Evolutionary conservation across 192 early-diverging fungal species (phyloP).

Genomic region (Podila epigama): DNA sequence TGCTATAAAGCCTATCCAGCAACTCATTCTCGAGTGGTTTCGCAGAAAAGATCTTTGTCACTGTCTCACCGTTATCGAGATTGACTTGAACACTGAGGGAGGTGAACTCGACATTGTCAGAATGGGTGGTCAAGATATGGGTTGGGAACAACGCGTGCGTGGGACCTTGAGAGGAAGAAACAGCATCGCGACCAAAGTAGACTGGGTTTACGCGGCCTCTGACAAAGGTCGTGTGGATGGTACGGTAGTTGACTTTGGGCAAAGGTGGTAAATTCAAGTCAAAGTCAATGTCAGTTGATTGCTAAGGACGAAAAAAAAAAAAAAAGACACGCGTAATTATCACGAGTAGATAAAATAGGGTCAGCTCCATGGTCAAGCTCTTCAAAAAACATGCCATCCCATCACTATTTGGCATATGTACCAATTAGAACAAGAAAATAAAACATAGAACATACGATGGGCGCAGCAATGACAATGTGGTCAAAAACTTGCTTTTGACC

Average conservation of each 20-base stretch:
- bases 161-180: too few species aligned
- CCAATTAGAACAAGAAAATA: background rate
- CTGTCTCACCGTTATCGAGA: conserved; percentile 51
- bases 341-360: too few species aligned
- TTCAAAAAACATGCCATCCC: too few species aligned
- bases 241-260: conserved; percentile 52
- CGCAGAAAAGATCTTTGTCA: conserved; percentile 68
- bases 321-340: too few species aligned
- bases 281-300: conserved; percentile 49
- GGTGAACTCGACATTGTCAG: conserved; percentile 51
- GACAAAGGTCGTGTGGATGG: conserved; percentile 68
- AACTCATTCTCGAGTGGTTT: conserved; percentile 45
- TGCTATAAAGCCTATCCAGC: conserved; percentile 54
- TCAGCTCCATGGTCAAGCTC: too few species aligned
- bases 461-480: conserved; percentile 67
- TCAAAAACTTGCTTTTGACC: conserved; percentile 60
- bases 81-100: conserved; percentile 50
- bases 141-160: conserved; percentile 42
- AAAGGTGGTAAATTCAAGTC: conserved; percentile 34
- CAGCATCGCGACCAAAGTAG: too few species aligned
- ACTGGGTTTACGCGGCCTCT: conserved; percentile 56
- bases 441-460: conserved; percentile 51
- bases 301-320: conserved; percentile 1
- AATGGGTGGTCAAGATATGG: conserved; percentile 60
- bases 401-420: too few species aligned